These are phyloP conservation scores for Fusarium zealandicum DNA, from an alignment of 2,329 filamentous ascomycete genomes.

Conservation along the genomic window DNA sequence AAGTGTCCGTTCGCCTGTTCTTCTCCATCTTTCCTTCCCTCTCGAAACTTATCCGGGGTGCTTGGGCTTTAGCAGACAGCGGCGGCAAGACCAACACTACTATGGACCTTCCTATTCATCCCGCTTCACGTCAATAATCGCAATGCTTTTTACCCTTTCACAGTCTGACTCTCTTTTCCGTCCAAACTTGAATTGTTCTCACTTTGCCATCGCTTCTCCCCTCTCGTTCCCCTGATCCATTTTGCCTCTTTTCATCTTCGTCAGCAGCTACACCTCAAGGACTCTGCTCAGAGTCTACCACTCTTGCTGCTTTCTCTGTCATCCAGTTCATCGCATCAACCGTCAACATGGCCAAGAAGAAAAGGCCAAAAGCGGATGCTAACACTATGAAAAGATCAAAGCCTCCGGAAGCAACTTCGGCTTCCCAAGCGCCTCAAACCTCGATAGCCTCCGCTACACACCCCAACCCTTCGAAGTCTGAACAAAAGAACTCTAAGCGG, in stretches of 20 bases:
- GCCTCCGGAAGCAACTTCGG: no score
- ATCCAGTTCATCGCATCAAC: background rate
- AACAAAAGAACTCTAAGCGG: background rate
- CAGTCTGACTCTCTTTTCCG: background rate
- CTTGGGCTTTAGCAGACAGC: background rate
- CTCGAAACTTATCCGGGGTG: no score
- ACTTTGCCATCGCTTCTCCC: no score
- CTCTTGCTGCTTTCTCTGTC: background rate
- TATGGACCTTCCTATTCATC: background rate
- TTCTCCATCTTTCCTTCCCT: no score
- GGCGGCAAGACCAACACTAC: background rate
- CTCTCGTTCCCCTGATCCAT: no score
- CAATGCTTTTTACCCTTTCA: background rate
- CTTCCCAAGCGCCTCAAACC: background rate
- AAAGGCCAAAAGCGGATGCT: background rate
- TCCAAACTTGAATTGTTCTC: background rate
- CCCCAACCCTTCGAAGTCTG: background rate
- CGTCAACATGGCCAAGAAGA: conserved; percentile 1
- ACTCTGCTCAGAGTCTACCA: no score
- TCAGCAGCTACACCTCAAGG: no score
- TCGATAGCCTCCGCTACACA: background rate
- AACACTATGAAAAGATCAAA: background rate
- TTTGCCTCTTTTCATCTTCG: no score
- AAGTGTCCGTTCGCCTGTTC: background rate
- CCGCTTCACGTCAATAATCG: background rate